These are phyloP conservation scores for Grigorovia humatica DNA, from an alignment of 805 yeast species.

Conservation along the genomic window DNA sequence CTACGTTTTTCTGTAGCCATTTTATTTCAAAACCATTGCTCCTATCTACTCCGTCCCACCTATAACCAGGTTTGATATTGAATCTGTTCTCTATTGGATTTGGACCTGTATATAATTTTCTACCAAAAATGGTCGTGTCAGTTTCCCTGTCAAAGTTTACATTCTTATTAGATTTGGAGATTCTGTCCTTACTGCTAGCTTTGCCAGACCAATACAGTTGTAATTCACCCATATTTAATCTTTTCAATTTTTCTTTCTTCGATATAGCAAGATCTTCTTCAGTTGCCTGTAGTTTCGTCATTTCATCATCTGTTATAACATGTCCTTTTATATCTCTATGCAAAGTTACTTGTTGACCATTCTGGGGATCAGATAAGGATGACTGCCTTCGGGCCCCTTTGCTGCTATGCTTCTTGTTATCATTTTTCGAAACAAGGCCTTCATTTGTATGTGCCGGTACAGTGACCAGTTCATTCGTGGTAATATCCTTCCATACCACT, in stretches of 20 bases:
- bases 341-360: conserved; percentile 30
- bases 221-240: conserved; percentile 29
- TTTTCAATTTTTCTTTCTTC: conserved; percentile 27
- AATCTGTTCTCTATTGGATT: conserved; percentile 59
- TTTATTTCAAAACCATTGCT: conserved; percentile 76
- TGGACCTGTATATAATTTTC: conserved; percentile 39
- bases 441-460: not conserved
- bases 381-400: no score
- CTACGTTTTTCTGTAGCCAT: conserved; percentile 39
- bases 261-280: conserved; percentile 10
- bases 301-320: conserved; percentile 27
- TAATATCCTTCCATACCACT: conserved; percentile 21
- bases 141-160: no score
- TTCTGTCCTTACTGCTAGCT: not conserved
- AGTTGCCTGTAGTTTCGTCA: not conserved
- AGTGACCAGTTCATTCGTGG: conserved; percentile 16
- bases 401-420: no score
- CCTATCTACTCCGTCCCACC: conserved; percentile 91
- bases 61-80: conserved; percentile 61
- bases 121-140: conserved; percentile 29
- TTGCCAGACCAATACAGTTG: conserved; percentile 24
- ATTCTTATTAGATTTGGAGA: no score
- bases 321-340: conserved; percentile 57
- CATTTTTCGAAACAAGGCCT: no score
- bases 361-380: not conserved